Evolutionary conservation across 164 flowering plant species (phyloP).

Genomic region (Vitis vinifera): DNA sequence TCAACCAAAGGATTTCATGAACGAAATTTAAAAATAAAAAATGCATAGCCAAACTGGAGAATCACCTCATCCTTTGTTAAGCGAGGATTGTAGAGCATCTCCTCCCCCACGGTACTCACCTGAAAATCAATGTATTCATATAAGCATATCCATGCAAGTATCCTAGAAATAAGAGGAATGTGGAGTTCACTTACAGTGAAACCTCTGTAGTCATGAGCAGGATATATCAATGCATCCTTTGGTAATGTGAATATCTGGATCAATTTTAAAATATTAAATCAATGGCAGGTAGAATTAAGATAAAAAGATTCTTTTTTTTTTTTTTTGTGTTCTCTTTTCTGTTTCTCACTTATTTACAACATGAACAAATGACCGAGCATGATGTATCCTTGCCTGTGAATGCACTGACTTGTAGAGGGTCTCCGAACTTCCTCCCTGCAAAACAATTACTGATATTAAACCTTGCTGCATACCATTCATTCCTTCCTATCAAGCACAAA

Average conservation of each 20-base stretch:
- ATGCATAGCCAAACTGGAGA: no score
- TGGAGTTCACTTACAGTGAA: slow-evolving; percentile 58
- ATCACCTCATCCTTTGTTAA: slow-evolving; percentile 78
- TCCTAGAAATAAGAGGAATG: background rate
- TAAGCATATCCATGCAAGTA: background rate
- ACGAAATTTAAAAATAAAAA: no score
- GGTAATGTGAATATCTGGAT: slow-evolving; percentile 89
- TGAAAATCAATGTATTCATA: slow-evolving; percentile 18
- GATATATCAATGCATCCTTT: slow-evolving; percentile 76
- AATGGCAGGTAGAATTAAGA: no score
- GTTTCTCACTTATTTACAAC: no score
- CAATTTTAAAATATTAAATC: background rate
- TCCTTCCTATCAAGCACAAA: no score
- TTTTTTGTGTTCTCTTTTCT: no score
- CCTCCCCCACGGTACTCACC: slow-evolving; percentile 95
- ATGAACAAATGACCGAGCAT: no score
- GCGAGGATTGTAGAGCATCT: slow-evolving; percentile 78
- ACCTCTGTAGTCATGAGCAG: slow-evolving; percentile 97
- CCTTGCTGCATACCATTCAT: no score
- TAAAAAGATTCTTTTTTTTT: no score
- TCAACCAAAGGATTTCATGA: no score
- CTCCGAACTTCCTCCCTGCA: slow-evolving; percentile 87
- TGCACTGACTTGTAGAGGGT: slow-evolving; percentile 87
- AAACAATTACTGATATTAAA: background rate
- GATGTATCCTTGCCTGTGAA: slow-evolving; percentile 65